phyloP scores from a whole-genome alignment of 148 eudicot species.

The Camellia lanceoleosa region DNA sequence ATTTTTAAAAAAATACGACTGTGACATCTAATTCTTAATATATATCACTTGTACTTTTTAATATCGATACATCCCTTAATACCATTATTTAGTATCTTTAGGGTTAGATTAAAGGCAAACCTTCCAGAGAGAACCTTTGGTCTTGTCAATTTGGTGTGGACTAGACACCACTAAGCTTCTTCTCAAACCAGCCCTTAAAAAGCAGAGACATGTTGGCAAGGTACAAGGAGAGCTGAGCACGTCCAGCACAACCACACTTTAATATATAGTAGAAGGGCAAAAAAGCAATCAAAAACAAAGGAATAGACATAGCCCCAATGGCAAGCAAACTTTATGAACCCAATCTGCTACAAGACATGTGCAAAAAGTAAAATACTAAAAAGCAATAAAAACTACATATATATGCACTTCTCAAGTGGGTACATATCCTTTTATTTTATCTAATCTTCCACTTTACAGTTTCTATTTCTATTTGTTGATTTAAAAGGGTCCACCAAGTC shows the following conservation, averaged over 20 bases:
- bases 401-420: conserved; percentile 1
- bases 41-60: too few species aligned
- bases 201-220: neutral
- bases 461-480: neutral
- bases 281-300: conserved; percentile 13
- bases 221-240: neutral
- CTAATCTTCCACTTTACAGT: too few species aligned
- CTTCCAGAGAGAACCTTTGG: neutral
- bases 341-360: conserved; percentile 52
- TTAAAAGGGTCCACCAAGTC: conserved; percentile 24
- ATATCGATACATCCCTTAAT: too few species aligned
- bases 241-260: neutral
- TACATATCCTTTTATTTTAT: too few species aligned
- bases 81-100: too few species aligned
- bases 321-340: conserved; percentile 63
- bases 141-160: neutral
- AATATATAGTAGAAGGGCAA: too few species aligned
- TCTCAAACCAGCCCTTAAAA: neutral
- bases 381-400: conserved; percentile 1
- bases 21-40: too few species aligned
- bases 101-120: too few species aligned
- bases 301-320: conserved; percentile 50
- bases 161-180: too few species aligned
- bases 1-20: too few species aligned
- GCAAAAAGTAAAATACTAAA: conserved; percentile 35